Evolutionary conservation across 1,284 basidiomycete genomes (phyloP).

Genomic region (Rhodotorula sp.): DNA sequence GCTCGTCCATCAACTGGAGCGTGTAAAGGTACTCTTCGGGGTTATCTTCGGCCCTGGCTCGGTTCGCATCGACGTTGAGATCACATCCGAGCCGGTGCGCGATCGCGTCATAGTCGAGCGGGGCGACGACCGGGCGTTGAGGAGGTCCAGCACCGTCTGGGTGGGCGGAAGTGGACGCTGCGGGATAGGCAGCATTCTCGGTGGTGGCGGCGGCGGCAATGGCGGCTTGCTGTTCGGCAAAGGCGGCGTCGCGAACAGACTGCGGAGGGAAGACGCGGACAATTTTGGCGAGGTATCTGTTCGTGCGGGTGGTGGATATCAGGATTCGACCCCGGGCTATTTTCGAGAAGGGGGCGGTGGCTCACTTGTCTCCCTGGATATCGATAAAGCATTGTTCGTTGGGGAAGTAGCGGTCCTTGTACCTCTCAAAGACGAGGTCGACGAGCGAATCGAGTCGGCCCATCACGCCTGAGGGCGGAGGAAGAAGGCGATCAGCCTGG

Average conservation of each 20-base stretch:
- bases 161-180: conserved; percentile 43
- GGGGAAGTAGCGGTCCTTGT: conserved; percentile 88
- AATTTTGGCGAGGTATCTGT: conserved; percentile 72
- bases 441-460: conserved; percentile 91
- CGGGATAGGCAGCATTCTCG: conserved; percentile 39
- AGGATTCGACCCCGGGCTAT: conserved; percentile 52
- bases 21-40: conserved; percentile 79
- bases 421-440: conserved; percentile 89
- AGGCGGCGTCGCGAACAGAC: conserved; percentile 48
- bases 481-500: neutral
- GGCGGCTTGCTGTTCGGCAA: neutral
- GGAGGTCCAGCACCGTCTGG: conserved; percentile 39
- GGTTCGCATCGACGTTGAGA: conserved; percentile 64
- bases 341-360: conserved; percentile 10
- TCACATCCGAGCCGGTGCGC: conserved; percentile 72
- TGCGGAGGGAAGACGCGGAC: conserved; percentile 71
- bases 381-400: conserved; percentile 62
- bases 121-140: conserved; percentile 16
- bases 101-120: conserved; percentile 35
- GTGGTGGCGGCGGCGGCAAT: neutral
- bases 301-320: conserved; percentile 2
- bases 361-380: conserved; percentile 46
- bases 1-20: conserved; percentile 65
- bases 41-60: conserved; percentile 70
- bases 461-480: conserved; percentile 71